Conservation (phyloP, 495 filamentous ascomycete species). For the Penicillium argentinense region DNA sequence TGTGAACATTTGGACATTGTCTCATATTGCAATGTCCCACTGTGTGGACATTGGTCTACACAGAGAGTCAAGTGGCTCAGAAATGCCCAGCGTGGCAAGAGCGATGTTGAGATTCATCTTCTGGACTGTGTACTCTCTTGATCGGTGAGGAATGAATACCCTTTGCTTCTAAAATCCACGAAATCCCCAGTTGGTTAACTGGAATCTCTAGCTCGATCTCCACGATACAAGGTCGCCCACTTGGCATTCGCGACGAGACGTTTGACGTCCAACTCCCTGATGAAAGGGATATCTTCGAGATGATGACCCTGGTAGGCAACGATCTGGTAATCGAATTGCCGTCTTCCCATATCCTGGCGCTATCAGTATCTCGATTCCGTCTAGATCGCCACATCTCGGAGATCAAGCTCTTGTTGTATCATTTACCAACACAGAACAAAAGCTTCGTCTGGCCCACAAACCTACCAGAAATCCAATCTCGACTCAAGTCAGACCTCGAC, state of each 20-base stretch:
- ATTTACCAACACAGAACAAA: conserved; percentile 13
- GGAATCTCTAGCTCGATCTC: conserved; percentile 17
- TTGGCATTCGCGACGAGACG: conserved; percentile 27
- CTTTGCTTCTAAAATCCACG: not conserved
- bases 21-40: conserved; percentile 26
- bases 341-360: conserved; percentile 4
- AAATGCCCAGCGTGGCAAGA: conserved; percentile 4
- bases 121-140: conserved; percentile 23
- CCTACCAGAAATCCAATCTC: conserved; percentile 7
- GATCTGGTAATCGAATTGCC: conserved; percentile 3
- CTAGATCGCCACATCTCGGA: conserved; percentile 24
- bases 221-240: conserved; percentile 29
- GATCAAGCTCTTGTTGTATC: conserved; percentile 27
- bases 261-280: conserved; percentile 21
- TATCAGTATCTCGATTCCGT: conserved; percentile 19
- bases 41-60: conserved; percentile 26
- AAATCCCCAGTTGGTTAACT: not conserved
- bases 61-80: conserved; percentile 17
- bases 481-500: conserved; percentile 19
- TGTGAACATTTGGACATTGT: conserved; percentile 25
- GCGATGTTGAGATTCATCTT: conserved; percentile 19
- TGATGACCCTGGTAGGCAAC: conserved; percentile 2
- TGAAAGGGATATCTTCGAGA: not conserved
- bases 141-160: conserved; percentile 17
- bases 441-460: conserved; percentile 19